These are phyloP conservation scores for Aspergillus transmontanensis DNA, from an alignment of 2,329 filamentous ascomycete genomes.

Conservation along the genomic window DNA sequence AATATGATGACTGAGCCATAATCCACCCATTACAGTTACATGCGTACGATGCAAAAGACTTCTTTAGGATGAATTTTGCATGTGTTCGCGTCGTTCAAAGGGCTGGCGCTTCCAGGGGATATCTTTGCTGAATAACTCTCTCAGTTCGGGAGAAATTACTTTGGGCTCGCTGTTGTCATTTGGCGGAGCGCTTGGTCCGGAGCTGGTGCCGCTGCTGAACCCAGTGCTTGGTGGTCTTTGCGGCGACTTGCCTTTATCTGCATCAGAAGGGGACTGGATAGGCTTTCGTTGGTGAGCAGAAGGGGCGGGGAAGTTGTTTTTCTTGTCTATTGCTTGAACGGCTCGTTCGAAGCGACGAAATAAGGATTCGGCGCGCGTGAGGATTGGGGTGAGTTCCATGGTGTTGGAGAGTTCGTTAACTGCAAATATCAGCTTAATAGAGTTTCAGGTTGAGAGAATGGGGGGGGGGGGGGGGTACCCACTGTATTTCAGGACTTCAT, in stretches of 20 bases:
- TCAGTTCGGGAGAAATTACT: slow-evolving; percentile 66
- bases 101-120: slow-evolving; percentile 48
- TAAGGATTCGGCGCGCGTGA: slow-evolving; percentile 84
- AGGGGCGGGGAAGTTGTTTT: slow-evolving; percentile 73
- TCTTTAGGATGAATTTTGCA: background rate
- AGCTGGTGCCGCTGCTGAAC: slow-evolving; percentile 28
- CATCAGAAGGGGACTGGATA: slow-evolving; percentile 13
- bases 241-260: slow-evolving; percentile 37
- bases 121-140: slow-evolving; percentile 63
- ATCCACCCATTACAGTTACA: background rate
- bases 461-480: slow-evolving; percentile 47
- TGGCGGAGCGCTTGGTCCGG: slow-evolving; percentile 4
- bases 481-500: slow-evolving; percentile 97
- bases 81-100: background rate
- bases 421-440: slow-evolving; percentile 35
- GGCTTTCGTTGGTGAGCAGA: slow-evolving; percentile 52
- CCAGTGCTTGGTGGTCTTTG: slow-evolving; percentile 22
- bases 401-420: slow-evolving; percentile 94
- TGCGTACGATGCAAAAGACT: background rate
- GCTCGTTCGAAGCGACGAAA: slow-evolving; percentile 86
- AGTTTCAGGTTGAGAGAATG: background rate
- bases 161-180: slow-evolving; percentile 35
- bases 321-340: slow-evolving; percentile 90
- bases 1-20: background rate
- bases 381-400: slow-evolving; percentile 84